Percentiles rank a stretch among this genome's conserved stretches.
phyloP scores from a whole-genome alignment of 106 monocot genomes.

The Posidonia australis region DNA sequence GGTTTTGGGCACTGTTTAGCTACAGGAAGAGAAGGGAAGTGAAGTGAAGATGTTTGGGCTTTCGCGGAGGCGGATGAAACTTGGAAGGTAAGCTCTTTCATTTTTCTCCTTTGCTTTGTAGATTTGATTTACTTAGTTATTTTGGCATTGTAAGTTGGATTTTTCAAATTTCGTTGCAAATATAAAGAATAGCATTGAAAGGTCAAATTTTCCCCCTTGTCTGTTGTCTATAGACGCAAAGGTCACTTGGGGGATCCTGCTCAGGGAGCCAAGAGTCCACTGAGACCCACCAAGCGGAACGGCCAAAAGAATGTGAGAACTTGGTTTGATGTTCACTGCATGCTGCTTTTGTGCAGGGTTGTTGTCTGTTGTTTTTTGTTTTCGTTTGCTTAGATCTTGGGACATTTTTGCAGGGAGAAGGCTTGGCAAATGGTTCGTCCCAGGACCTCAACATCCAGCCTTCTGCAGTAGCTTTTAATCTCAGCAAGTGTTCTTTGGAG shows the following conservation, averaged over 20 bases:
- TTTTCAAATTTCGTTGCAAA: background rate
- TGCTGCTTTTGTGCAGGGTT: background rate
- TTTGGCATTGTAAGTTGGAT: background rate
- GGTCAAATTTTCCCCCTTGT: background rate
- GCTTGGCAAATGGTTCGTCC: conserved; percentile 19
- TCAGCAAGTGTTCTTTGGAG: conserved; percentile 13
- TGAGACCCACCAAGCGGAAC: conserved; percentile 34
- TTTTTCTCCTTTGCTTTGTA: background rate
- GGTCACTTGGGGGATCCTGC: conserved; percentile 52
- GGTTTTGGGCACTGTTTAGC: no score
- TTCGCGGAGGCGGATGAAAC: conserved; percentile 30
- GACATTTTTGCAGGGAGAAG: conserved; percentile 37
- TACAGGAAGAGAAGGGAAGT: background rate
- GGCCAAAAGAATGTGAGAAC: conserved; percentile 43
- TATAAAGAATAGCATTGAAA: background rate
- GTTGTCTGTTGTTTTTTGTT: background rate
- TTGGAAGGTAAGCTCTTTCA: conserved; percentile 22
- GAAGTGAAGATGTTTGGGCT: conserved; percentile 33
- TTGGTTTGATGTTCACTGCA: background rate
- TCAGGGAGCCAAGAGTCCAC: conserved; percentile 49
- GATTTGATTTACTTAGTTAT: background rate
- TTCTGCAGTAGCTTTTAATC: conserved; percentile 3
- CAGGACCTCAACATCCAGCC: conserved; percentile 5
- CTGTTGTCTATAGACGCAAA: conserved; percentile 42
- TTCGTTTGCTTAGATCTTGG: background rate